Evolutionary conservation across 148 eudicot genomes (phyloP).

Genomic region (Nepenthes gracilis): DNA sequence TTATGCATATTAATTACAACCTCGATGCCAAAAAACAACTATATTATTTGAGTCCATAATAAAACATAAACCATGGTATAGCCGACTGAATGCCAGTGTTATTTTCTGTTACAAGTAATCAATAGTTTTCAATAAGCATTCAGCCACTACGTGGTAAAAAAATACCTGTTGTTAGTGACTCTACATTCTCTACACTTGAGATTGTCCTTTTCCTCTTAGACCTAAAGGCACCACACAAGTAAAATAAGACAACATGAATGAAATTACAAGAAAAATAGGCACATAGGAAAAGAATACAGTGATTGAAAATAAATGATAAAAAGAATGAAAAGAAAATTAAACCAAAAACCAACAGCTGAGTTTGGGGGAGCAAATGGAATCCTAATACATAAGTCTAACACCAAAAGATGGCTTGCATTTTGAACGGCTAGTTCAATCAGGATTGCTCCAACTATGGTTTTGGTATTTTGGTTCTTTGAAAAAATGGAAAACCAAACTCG

Average conservation of each 20-base stretch:
- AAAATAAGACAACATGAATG: slow-evolving; percentile 1
- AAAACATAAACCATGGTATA: not conserved
- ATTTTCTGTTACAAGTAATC: not conserved
- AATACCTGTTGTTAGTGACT: slow-evolving; percentile 63
- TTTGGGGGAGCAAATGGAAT: too few species aligned
- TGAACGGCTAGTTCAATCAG: too few species aligned
- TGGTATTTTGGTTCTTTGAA: too few species aligned
- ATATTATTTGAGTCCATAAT: too few species aligned
- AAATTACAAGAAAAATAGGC: not conserved
- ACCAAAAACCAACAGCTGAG: too few species aligned
- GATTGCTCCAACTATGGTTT: too few species aligned
- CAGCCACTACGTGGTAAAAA: not conserved
- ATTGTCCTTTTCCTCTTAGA: slow-evolving; percentile 78
- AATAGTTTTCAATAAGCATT: not conserved
- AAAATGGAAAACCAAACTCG: too few species aligned
- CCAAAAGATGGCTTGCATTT: not conserved
- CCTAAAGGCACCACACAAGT: slow-evolving; percentile 14
- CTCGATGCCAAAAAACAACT: too few species aligned
- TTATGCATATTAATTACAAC: too few species aligned
- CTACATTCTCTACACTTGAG: slow-evolving; percentile 65
- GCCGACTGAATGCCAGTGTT: not conserved
- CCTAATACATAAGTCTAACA: not conserved
- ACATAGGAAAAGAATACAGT: not conserved
- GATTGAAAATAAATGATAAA: not conserved
- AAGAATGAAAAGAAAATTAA: not conserved